A percentile compares a stretch with the other conserved stretches of the same genome.
phyloP scores from a whole-genome alignment of 352 stramenopile species.

The Paralagenidium karlingii region DNA sequence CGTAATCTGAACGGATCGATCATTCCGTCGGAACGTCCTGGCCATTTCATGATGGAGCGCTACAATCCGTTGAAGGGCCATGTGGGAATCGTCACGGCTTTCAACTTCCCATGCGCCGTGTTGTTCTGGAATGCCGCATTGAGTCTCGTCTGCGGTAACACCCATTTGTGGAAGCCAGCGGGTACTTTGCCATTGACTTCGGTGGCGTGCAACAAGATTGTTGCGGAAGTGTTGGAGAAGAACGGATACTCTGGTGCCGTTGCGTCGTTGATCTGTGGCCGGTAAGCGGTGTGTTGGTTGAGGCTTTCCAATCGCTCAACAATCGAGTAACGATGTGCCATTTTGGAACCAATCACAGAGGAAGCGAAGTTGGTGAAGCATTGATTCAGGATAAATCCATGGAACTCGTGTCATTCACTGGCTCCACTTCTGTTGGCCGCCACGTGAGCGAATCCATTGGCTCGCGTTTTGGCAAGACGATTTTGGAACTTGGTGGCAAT shows the following conservation, averaged over 20 bases:
- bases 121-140: constrained; percentile 87
- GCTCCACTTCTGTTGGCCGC: constrained; percentile 78
- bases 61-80: constrained; percentile 90
- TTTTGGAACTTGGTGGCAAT: constrained; percentile 88
- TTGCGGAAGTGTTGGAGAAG: constrained; percentile 76
- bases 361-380: constrained; percentile 72
- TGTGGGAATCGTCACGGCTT: constrained; percentile 89
- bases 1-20: constrained; percentile 81
- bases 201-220: constrained; percentile 86
- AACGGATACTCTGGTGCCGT: constrained; percentile 78
- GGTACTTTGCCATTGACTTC: constrained; percentile 83
- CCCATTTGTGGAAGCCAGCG: constrained; percentile 86
- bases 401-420: constrained; percentile 87
- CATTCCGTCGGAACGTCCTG: constrained; percentile 83
- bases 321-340: too few relatives aligned
- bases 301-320: too few relatives aligned
- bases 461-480: constrained; percentile 84
- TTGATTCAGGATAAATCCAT: constrained; percentile 79
- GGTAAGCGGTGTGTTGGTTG: constrained; percentile 7
- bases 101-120: constrained; percentile 89
- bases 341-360: constrained; percentile 9
- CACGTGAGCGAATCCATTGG: constrained; percentile 82
- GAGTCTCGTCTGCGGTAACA: constrained; percentile 86
- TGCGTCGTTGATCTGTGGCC: constrained; percentile 71
- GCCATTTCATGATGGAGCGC: constrained; percentile 90